Evolutionary conservation across 371 early-diverging fungal genomes (phyloP).

Genomic region (Mycotypha africana): DNA sequence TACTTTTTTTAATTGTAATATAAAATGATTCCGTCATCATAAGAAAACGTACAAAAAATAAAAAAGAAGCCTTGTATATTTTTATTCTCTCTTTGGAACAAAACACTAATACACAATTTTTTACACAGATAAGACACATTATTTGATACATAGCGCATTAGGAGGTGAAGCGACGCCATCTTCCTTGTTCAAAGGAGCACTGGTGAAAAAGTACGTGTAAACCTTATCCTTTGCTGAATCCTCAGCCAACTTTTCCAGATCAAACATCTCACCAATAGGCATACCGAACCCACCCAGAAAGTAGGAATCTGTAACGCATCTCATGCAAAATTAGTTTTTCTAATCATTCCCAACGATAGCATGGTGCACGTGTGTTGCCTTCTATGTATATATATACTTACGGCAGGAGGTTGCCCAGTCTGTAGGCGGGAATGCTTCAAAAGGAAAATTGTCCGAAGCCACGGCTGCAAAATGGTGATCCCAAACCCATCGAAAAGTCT

Average conservation of each 20-base stretch:
- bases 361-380: background rate
- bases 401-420: slow-evolving; percentile 19
- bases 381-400: slow-evolving; percentile 5
- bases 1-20: too few species aligned
- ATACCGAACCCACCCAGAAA: slow-evolving; percentile 38
- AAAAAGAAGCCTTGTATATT: background rate
- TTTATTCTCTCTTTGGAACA: too few species aligned
- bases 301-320: slow-evolving; percentile 28
- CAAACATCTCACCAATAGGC: slow-evolving; percentile 43
- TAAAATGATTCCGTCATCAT: too few species aligned
- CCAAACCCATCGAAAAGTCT: slow-evolving; percentile 41
- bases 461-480: slow-evolving; percentile 41
- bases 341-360: too few species aligned
- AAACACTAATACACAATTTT: too few species aligned
- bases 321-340: too few species aligned
- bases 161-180: slow-evolving; percentile 37
- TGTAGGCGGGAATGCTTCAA: slow-evolving; percentile 34
- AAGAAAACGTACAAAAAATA: background rate
- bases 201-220: slow-evolving; percentile 35
- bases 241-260: slow-evolving; percentile 32
- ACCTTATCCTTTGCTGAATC: slow-evolving; percentile 29
- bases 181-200: slow-evolving; percentile 37
- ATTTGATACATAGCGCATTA: slow-evolving; percentile 42
- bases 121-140: too few species aligned
- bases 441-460: slow-evolving; percentile 25